Evolutionary conservation across 2,329 filamentous ascomycete genomes (phyloP), one percentile per base, ranked within the genome.

Genomic region (Fusarium veterinarium): DNA sequence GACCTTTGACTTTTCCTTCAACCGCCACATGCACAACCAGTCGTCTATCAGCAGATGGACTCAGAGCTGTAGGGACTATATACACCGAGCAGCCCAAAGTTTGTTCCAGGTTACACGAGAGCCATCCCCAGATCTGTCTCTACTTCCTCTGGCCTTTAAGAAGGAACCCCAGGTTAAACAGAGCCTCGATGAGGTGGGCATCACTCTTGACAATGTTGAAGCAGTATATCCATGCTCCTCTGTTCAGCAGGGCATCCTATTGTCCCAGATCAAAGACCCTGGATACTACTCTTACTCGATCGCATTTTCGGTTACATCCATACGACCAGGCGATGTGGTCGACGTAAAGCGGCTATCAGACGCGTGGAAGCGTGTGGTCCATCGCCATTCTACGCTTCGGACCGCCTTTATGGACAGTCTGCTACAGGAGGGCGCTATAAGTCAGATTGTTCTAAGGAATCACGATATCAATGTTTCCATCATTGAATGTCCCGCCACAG

Each of bases 381-480:
- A 59, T 13, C 74, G 67, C 0, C 77, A 79, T 35, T 71, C 77
- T 1, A 73, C 61, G 3, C 76, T 79, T 8, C 71, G 77, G 9
- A 79, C 77, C 1, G 45, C 67, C 5, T 77, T 79, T 35, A 14
- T 75, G 6, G 68, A 66, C 4, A 63, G 53, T 16, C 20, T 67
- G 1, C 14, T 71, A 3, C 45, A 75, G 1, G 67, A 74, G 6
- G 64, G 55, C 0, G 16, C 16, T 3, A 65, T 77, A 6, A 38
- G 64, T 16, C 77, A 79, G 37, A 56, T 79, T 1, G 75, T 79
- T 31, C 66, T 79, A 0, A 73, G 46, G 28, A 37, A 60, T 0
- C 28, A 67, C n/a, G 9, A 12, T 8, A 46, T 49, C 13, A 45
- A 58, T 3, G 17, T 72, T 0, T 45, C 33, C 4, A 31, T 55